Conservation (phyloP, 306 rosid species). For the Vigna mungo region DNA sequence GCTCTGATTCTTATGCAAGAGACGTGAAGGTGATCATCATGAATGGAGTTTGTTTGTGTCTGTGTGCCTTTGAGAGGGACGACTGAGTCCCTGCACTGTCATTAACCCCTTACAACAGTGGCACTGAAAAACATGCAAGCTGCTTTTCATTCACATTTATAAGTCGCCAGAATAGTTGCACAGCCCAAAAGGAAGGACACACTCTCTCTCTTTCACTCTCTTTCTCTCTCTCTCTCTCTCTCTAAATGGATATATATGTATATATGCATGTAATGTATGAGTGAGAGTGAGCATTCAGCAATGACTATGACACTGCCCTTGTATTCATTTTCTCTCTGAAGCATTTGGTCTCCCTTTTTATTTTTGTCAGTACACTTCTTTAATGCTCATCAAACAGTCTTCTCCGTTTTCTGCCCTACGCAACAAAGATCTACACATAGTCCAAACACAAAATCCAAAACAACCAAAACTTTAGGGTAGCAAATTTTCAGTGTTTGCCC, state of each 20-base stretch:
- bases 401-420: constrained; percentile 47
- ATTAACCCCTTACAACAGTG: constrained; percentile 66
- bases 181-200: constrained; percentile 39
- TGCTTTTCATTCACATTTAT: constrained; percentile 62
- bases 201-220: neutral
- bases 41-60: constrained; percentile 70
- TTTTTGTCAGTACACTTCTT: constrained; percentile 49
- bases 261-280: neutral
- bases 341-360: neutral
- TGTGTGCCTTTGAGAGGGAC: constrained; percentile 69
- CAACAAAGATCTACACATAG: constrained; percentile 53
- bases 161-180: constrained; percentile 47
- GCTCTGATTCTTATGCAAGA: constrained; percentile 75
- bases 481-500: constrained; percentile 40
- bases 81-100: constrained; percentile 65
- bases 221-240: neutral
- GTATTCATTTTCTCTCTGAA: constrained; percentile 32
- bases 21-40: constrained; percentile 46
- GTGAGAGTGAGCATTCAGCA: constrained; percentile 1
- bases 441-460: constrained; percentile 71
- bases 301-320: neutral
- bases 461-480: constrained; percentile 49
- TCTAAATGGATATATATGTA: no score
- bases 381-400: constrained; percentile 42
- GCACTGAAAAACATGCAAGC: constrained; percentile 92